Conservation (phyloP, 495 filamentous ascomycete genomes). For the Aspergillus egyptiacus region DNA sequence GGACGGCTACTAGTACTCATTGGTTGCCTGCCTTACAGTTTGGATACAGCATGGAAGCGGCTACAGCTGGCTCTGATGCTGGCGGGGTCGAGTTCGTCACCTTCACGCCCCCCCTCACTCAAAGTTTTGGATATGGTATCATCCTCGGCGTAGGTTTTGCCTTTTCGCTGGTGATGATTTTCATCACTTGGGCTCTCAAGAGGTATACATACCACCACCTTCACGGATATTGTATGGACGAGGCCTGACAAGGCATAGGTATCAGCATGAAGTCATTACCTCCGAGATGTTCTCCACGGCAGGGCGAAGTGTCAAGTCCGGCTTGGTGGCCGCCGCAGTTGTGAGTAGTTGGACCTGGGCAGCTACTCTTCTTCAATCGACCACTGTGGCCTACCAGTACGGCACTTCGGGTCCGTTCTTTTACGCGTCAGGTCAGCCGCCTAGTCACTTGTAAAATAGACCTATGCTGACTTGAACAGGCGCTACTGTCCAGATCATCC, state of each 20-base stretch:
- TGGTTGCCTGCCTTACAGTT: not conserved
- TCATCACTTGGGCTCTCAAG: slow-evolving; percentile 73
- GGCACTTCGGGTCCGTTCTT: slow-evolving; percentile 92
- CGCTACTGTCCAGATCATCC: slow-evolving; percentile 59
- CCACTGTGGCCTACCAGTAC: slow-evolving; percentile 84
- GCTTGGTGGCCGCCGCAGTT: slow-evolving; percentile 90
- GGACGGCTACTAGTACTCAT: not conserved
- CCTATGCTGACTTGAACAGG: slow-evolving; percentile 22
- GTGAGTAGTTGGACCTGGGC: slow-evolving; percentile 94
- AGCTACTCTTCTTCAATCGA: slow-evolving; percentile 60
- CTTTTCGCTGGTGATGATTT: slow-evolving; percentile 77
- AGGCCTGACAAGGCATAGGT: slow-evolving; percentile 39
- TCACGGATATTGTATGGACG: too few relatives aligned
- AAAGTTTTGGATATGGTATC: slow-evolving; percentile 78
- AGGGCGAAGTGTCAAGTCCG: slow-evolving; percentile 88
- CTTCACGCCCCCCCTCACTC: slow-evolving; percentile 53
- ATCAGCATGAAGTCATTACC: slow-evolving; percentile 91
- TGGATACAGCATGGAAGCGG: not conserved
- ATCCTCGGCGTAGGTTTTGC: slow-evolving; percentile 68
- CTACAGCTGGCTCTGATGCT: slow-evolving; percentile 7
- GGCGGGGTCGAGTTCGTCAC: slow-evolving; percentile 14
- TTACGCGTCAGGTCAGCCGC: slow-evolving; percentile 56
- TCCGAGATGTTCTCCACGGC: slow-evolving; percentile 97
- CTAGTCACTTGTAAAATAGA: not conserved
- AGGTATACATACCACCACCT: slow-evolving; percentile 27